These are phyloP conservation scores for Sorghum bicolor DNA, from an alignment of 176 grass and related monocot species.

Conservation along the genomic window DNA sequence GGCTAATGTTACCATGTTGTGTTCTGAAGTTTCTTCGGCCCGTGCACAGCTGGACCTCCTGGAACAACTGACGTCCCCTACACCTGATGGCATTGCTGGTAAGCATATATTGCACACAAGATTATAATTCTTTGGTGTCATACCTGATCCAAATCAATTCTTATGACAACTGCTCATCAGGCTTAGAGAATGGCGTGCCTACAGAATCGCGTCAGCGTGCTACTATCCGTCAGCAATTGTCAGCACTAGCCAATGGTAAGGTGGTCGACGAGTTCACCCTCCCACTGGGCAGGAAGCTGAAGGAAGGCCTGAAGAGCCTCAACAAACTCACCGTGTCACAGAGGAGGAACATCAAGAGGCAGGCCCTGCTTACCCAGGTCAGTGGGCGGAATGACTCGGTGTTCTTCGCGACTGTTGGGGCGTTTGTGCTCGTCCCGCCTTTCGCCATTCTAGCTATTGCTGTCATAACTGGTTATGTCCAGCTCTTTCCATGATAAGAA, in stretches of 20 bases:
- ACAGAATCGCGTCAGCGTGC: background rate
- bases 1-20: background rate
- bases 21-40: constrained; percentile 61
- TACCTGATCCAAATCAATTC: background rate
- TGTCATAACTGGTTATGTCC: constrained; percentile 72
- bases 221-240: constrained; percentile 72
- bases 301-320: constrained; percentile 55
- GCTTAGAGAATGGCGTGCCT: constrained; percentile 23
- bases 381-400: constrained; percentile 65
- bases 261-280: constrained; percentile 65
- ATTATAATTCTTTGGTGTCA: background rate
- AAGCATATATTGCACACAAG: constrained; percentile 19
- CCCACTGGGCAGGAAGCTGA: constrained; percentile 72
- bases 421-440: constrained; percentile 81
- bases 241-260: constrained; percentile 47
- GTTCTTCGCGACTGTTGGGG: constrained; percentile 77
- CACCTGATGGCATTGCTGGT: constrained; percentile 42
- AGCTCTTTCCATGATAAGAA: constrained; percentile 74
- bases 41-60: constrained; percentile 76
- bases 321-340: constrained; percentile 63
- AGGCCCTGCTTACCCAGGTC: constrained; percentile 76
- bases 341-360: constrained; percentile 91
- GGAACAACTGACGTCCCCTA: constrained; percentile 75
- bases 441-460: constrained; percentile 69
- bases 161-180: background rate